Conservation (phyloP, 305 asterid species). For the Fraxinus sp. region DNA sequence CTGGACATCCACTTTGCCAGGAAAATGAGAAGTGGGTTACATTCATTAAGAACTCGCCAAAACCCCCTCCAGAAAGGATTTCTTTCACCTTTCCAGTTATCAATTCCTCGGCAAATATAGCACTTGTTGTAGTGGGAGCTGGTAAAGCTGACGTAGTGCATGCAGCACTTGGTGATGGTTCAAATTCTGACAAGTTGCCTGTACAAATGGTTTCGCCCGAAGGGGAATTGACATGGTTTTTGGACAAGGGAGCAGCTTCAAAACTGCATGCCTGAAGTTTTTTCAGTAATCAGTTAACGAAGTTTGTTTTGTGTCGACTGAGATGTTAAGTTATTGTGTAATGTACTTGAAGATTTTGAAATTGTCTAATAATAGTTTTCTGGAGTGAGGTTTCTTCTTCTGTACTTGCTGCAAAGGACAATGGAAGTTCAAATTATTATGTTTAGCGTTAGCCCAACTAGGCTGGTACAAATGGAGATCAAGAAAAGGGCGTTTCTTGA, state of each 20-base stretch:
- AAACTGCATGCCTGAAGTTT: conserved; percentile 29
- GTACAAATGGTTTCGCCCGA: conserved; percentile 59
- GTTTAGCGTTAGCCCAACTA: not conserved
- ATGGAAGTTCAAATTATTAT: not conserved
- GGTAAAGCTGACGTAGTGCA: conserved; percentile 37
- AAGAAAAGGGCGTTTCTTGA: not conserved
- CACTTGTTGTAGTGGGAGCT: conserved; percentile 45
- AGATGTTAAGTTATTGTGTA: not conserved
- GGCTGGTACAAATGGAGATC: not conserved
- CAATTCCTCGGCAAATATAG: conserved; percentile 43
- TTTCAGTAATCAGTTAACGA: conserved; percentile 10
- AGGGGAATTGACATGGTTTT: conserved; percentile 61
- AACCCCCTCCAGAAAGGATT: conserved; percentile 51
- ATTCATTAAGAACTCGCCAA: conserved; percentile 47
- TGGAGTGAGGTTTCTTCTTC: not conserved
- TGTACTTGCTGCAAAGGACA: not conserved
- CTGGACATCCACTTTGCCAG: conserved; percentile 33
- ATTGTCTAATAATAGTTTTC: not conserved
- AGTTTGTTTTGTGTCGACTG: not conserved
- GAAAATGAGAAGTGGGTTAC: conserved; percentile 58
- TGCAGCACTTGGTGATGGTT: conserved; percentile 26
- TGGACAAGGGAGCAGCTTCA: conserved; percentile 79
- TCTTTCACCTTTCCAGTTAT: conserved; percentile 54
- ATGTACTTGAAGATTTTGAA: not conserved
- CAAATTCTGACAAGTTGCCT: conserved; percentile 41